Conservation (phyloP, 495 filamentous ascomycete species). For the Xylona heveae region DNA sequence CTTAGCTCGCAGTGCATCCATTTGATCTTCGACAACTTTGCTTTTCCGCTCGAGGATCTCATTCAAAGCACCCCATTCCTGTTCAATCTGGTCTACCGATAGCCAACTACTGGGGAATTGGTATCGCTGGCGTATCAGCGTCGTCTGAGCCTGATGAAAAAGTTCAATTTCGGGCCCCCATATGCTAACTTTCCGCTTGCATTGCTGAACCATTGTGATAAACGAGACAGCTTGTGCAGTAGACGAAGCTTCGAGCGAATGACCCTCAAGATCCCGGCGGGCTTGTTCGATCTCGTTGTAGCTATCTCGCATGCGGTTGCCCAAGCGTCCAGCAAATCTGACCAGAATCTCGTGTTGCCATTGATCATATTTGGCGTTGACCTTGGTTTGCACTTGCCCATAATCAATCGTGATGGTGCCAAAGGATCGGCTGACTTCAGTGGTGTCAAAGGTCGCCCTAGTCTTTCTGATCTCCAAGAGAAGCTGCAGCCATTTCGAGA, state of each 20-base stretch:
- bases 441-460: constrained; percentile 85
- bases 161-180: constrained; percentile 93
- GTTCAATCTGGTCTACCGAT: constrained; percentile 78
- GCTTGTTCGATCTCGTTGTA: constrained; percentile 77
- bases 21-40: constrained; percentile 89
- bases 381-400: constrained; percentile 92
- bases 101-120: constrained; percentile 89
- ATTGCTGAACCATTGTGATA: constrained; percentile 92
- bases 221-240: constrained; percentile 94
- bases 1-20: constrained; percentile 86
- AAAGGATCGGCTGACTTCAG: constrained; percentile 74
- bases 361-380: constrained; percentile 97
- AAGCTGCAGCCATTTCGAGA: constrained; percentile 80
- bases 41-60: constrained; percentile 74
- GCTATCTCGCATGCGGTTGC: constrained; percentile 76
- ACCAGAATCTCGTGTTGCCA: constrained; percentile 95
- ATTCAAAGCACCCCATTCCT: constrained; percentile 78
- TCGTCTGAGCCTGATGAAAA: constrained; percentile 86
- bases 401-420: constrained; percentile 90
- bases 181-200: constrained; percentile 72
- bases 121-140: constrained; percentile 70
- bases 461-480: constrained; percentile 90
- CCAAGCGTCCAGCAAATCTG: constrained; percentile 77
- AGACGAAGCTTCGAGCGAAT: constrained; percentile 76
- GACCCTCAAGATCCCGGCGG: constrained; percentile 67